Evolutionary conservation across 2,329 filamentous ascomycete species (phyloP), one percentile per base, ranked within the genome.

Genomic region (Colletotrichum neosansevieriae): DNA sequence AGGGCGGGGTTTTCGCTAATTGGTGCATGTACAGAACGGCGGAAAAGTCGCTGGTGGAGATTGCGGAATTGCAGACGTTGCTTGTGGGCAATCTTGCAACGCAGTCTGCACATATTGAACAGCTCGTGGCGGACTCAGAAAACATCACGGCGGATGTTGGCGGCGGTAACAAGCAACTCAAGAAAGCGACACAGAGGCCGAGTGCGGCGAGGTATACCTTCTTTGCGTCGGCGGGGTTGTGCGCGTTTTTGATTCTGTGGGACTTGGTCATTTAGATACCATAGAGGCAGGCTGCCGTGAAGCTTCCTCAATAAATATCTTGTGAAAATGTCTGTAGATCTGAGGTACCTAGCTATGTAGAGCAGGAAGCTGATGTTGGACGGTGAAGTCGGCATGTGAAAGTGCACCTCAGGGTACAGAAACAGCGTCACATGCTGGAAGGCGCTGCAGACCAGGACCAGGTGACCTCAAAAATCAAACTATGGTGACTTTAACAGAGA

Each of bases 21-120:
- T n/a, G 12, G 3, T 54, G 17, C 49, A 36, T 21, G 29, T 36
- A 67, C 75, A 97, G 93, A 75, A 92, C 91, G 29, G 94, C 94
- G 0, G 94, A 99, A 78, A 93, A 92, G 77, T 97, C 94, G 1
- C 86, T 99, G 6, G 80, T 97, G 3, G 96, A 99, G 78, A 98
- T 99, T 71, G 92, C 94, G 7, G 94, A 97, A 76, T 84, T 99
- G 58, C 96, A 99, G 78, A 93, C 92, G 63, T 90, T 95, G 61
- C 90, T 99, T 12, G 93, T 96, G 45, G 89, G 89, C 74, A 97
- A 98, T 76, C 86, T 99, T 21, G 88, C 91, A 44, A 91, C 91
- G 13, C 96, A 99, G 76, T 92, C 93, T 62, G 94, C 93, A 64
- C 91, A 96, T 74, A 97, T 99, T 71, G 92, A 94, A 69, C 92